Evolutionary conservation across 1,284 basidiomycete species (phyloP), one percentile per base, ranked within the genome.

Genomic region (Rhodotorula sp.): DNA sequence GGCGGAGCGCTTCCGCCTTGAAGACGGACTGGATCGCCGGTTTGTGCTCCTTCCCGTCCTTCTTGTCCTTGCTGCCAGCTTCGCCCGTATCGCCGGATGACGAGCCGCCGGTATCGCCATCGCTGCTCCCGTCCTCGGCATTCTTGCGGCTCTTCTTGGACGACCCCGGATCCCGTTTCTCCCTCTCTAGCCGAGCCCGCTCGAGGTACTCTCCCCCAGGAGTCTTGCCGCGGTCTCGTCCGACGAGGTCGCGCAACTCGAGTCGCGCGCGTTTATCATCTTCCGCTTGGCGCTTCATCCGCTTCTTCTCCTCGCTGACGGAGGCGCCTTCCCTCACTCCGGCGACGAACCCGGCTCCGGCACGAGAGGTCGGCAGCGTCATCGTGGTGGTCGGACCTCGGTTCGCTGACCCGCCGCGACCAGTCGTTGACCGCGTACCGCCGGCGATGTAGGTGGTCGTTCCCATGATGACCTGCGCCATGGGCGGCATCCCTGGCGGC

Each of bases 241-340:
- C 54, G 26, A 67, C 60, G 45, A 74, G 31, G 52, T 62, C 67
- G 48, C 43, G 57, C 38, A 60, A 48, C 58, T 69, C 70, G 26
- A 23, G n/a, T 55, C 66, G 48, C 47, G 63, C 68, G 10, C 43
- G 34, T 60, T 45, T 43, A 7, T 67, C 62, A 23, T 58, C 64
- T n/a, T 59, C 23, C 12, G 47, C 60, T 45, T 64, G 58, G 31
- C 67, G 38, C 55, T 55, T 50, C 49, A 52, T 23, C 19, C 67
- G 56, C 66, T 65, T 68, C 52, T 55, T 57, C 64, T 66, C 65
- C 16, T 69, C 66, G 14, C 43, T 59, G 23, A 72, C 70, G 16
- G 59, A 47, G 19, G 68, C 67, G 4, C 73, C 73, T n/a, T 74
- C 73, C 6, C 70, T 23, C 8, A 74, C 47, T 5, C 69, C 69